Percentiles rank a stretch among this genome's conserved stretches.
phyloP scores from a whole-genome alignment of 2,329 filamentous ascomycete species.

The Fusarium sororula region DNA sequence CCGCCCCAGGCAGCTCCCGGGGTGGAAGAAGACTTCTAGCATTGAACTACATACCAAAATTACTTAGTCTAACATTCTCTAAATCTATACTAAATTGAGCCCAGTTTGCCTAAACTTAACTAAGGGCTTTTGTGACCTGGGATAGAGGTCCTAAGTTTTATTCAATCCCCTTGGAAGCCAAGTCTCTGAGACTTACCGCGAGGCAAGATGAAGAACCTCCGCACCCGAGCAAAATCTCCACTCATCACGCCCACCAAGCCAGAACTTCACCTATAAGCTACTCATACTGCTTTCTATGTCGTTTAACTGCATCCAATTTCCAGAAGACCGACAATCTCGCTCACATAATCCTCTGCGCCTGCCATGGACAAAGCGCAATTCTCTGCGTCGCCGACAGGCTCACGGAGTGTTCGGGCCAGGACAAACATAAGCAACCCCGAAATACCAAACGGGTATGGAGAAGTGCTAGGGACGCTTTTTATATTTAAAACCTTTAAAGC shows the following conservation, averaged over 20 bases:
- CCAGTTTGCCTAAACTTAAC: too few species aligned
- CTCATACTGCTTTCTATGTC: background rate
- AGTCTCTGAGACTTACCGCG: too few species aligned
- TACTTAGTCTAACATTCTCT: too few species aligned
- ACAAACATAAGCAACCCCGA: background rate
- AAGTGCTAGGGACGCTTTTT: background rate
- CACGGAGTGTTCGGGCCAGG: background rate
- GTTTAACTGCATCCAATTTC: accelerated
- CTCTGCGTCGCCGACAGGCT: accelerated
- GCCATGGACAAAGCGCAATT: background rate
- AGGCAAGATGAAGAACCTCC: too few species aligned
- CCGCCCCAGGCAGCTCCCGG: background rate
- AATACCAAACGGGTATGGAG: background rate
- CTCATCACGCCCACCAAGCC: background rate
- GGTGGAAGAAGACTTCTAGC: too few species aligned
- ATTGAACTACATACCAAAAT: too few species aligned
- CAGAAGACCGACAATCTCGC: accelerated
- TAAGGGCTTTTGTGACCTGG: too few species aligned
- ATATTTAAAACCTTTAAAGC: too few species aligned
- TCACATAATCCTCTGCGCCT: accelerated
- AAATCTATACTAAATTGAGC: too few species aligned
- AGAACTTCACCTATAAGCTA: background rate
- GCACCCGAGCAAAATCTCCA: too few species aligned
- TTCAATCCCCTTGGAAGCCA: too few species aligned
- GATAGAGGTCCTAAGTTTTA: too few species aligned